Evolutionary conservation across 1,284 basidiomycete genomes (phyloP), one percentile per base, ranked within the genome.

Genomic region (Trametes versicolor): DNA sequence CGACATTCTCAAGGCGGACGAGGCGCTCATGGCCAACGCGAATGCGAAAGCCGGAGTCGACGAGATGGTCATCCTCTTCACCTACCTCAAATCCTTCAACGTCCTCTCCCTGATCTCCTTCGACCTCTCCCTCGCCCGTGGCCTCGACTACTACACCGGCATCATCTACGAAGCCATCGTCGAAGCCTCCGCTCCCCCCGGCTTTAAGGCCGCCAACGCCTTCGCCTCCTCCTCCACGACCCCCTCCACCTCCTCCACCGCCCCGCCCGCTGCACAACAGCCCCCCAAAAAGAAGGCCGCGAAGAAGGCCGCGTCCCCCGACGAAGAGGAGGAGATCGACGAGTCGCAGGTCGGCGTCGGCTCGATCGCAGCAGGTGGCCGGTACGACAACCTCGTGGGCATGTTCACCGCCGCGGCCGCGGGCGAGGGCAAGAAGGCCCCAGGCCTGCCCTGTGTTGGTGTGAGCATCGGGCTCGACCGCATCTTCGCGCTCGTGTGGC

Each of bases 101-200:
- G 88, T 97, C 29, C 74, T 92, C n/a, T 34, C 48, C 58, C 60
- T 96, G 93, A 87, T 99, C 75, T 97, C 95, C 9, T 99, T 99
- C 76, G 97, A 99, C 79, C 87, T 99, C 72, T 97, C 95, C 9
- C 88, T 99, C 25, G 98, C 98, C 9, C 91, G 98, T 39, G 97
- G 97, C 27, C 86, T 99, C 41, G 98, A 99, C 79, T 99, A 99
- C 81, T 99, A 99, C 81, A 99, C 97, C 1, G 97, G 98, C 45
- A 91, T 99, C 74, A 99, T 99, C 77, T 99, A 98, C 82, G 98
- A 99, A 80, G 98, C 96, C 47, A 87, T 96, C 72, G 94, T 96
- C 27, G 95, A 95, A 73, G 94, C 90, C 1, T 98, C 96, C 10
- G 96, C 97, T 0, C 96, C 97, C 1, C 95, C 97, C 1, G 88